phyloP scores from a whole-genome alignment of 768 basidiomycete genomes.

The Nevesoporus exiguus region DNA sequence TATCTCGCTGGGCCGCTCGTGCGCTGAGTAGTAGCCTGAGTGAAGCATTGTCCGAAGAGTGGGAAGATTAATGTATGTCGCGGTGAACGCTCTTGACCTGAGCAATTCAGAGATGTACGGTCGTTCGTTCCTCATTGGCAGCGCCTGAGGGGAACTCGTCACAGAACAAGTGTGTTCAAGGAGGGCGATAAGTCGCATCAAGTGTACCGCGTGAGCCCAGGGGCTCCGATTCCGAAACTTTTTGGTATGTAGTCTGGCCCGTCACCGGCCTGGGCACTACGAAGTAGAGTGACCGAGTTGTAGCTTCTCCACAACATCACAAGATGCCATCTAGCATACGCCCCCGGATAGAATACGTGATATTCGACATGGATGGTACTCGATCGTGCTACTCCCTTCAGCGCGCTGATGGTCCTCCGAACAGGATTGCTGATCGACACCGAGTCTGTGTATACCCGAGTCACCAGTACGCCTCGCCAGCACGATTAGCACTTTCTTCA shows the following conservation, averaged over 20 bases:
- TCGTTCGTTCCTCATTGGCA: too few species aligned
- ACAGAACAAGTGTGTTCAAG: too few species aligned
- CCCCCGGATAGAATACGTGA: conserved; percentile 50
- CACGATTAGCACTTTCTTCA: not conserved
- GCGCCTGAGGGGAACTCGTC: too few species aligned
- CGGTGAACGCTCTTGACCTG: not conserved
- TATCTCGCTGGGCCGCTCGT: not conserved
- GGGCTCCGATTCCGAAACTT: too few species aligned
- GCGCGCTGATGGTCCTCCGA: not conserved
- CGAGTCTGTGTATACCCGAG: conserved; percentile 71
- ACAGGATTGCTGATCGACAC: conserved; percentile 75
- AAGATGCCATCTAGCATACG: conserved; percentile 14
- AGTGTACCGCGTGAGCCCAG: too few species aligned
- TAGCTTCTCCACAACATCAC: too few species aligned
- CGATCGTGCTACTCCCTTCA: not conserved
- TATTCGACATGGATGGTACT: conserved; percentile 74
- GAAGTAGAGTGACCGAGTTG: too few species aligned
- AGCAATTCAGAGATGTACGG: not conserved
- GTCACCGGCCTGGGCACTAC: not conserved
- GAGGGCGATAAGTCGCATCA: too few species aligned
- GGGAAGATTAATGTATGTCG: not conserved
- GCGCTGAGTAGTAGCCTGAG: not conserved
- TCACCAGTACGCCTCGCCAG: conserved; percentile 56
- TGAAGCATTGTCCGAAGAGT: too few species aligned
- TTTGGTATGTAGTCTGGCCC: not conserved